Evolutionary conservation across 2,329 filamentous ascomycete genomes (phyloP), one percentile per base, ranked within the genome.

Genomic region (Diaporthe humulicola): DNA sequence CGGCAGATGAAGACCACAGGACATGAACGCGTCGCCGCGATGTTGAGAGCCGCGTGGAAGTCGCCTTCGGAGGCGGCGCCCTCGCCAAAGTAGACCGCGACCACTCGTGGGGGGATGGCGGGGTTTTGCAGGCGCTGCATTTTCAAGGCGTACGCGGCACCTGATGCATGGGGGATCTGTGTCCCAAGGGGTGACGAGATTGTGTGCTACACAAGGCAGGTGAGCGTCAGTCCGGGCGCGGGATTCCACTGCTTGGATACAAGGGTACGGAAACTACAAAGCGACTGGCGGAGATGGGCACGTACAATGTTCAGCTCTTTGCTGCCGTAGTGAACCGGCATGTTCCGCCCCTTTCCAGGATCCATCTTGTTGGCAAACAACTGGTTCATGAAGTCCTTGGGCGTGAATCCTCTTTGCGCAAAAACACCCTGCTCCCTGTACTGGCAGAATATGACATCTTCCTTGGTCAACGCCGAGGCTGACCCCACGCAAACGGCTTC

Each of bases 261-360:
- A 22, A 28, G 9, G 15, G 2, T 14, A 17, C 14, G 9, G 25
- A 2, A 28, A 52, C 4, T 4, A 50, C 9, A 38, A 22, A 7
- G 30, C 9, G 7, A 58, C 7, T 36, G 48, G 42, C 73, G 30
- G 36, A 74, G 70, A 56, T 1, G 40, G 40, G 25, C 3, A 86
- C 90, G 82, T 82, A 96, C 94, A 80, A 98, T 95, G 79, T 98
- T 95, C 74, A 97, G 87, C 77, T 94, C 92, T 74, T 89, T 91
- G 83, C 93, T 95, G 61, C 96, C 96, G 81, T 98, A 99, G 84
- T 99, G 97, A 19, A 98, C 94, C 0, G 97, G 97, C 97, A 99
- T 99, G 80, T 98, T 98, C 77, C 96, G 91, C 1, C 96, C 97
- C 75, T 89, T 90, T 1, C 96, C 96, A 0, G 88, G 84, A 79